Percentiles rank a stretch among this genome's conserved stretches.
These are phyloP conservation scores for Brassica cretica DNA, from an alignment of 345 rosid genomes.

Conservation along the genomic window DNA sequence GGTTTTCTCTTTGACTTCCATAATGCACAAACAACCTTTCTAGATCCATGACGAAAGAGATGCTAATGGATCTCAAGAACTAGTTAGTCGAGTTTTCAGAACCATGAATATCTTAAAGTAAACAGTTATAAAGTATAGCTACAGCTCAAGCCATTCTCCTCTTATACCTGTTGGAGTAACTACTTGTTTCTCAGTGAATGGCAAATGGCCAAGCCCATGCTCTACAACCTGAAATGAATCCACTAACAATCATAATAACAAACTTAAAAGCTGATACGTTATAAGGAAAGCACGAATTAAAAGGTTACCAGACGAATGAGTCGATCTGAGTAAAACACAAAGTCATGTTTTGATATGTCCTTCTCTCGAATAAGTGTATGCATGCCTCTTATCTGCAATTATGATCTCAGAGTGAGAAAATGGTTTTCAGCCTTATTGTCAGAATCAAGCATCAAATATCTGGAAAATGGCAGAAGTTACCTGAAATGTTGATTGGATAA, in stretches of 20 bases:
- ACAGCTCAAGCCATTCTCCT: constrained; percentile 16
- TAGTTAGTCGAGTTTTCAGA: constrained; percentile 10
- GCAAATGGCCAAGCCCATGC: constrained; percentile 97
- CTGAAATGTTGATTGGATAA: constrained; percentile 93
- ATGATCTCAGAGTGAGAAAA: constrained; percentile 33
- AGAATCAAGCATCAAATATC: constrained; percentile 11
- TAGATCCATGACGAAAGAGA: constrained; percentile 7
- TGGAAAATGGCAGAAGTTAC: constrained; percentile 40
- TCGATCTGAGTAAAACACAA: constrained; percentile 96
- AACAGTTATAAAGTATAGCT: neutral
- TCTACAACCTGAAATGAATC: constrained; percentile 77
- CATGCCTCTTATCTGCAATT: constrained; percentile 92
- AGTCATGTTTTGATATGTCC: constrained; percentile 96
- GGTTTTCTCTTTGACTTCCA: neutral
- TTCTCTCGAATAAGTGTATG: constrained; percentile 96
- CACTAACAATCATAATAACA: constrained; percentile 19
- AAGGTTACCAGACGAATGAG: constrained; percentile 84
- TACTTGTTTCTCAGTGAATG: constrained; percentile 95
- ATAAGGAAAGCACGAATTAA: constrained; percentile 12
- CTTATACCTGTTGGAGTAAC: constrained; percentile 87
- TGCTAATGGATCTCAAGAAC: neutral
- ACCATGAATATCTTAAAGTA: constrained; percentile 1
- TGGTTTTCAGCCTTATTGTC: neutral
- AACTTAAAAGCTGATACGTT: constrained; percentile 16
- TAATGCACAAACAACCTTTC: neutral